phyloP scores from a whole-genome alignment of 768 basidiomycete genomes.

The Suillus tomentosus region DNA sequence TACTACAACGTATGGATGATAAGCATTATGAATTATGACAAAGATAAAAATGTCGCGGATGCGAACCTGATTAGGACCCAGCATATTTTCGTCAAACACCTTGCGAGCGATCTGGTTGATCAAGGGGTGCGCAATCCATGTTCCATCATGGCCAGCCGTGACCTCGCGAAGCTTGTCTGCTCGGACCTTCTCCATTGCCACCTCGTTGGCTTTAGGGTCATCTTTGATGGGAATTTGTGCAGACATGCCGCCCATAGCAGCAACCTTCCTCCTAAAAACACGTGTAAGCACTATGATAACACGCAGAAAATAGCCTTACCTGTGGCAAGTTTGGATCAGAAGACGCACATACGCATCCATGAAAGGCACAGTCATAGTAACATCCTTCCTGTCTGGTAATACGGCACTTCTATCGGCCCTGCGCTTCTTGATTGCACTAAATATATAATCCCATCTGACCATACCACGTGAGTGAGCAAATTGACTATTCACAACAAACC shows the following conservation, averaged over 20 bases:
- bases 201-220: slow-evolving; percentile 87
- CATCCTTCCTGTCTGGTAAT: slow-evolving; percentile 93
- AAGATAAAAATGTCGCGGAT: not conserved
- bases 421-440: slow-evolving; percentile 98
- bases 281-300: slow-evolving; percentile 10
- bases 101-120: slow-evolving; percentile 89
- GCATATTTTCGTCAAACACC: slow-evolving; percentile 93
- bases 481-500: not conserved
- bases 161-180: slow-evolving; percentile 97
- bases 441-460: slow-evolving; percentile 89
- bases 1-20: slow-evolving; percentile 53
- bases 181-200: slow-evolving; percentile 94
- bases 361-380: slow-evolving; percentile 97
- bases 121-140: slow-evolving; percentile 98
- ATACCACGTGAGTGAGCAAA: slow-evolving; percentile 17
- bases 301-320: slow-evolving; percentile 41
- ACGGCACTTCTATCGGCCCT: slow-evolving; percentile 86
- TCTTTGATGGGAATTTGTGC: slow-evolving; percentile 99
- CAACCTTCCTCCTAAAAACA: slow-evolving; percentile 81
- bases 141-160: slow-evolving; percentile 94
- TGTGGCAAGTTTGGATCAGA: slow-evolving; percentile 97
- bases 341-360: slow-evolving; percentile 97
- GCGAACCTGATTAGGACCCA: slow-evolving; percentile 90
- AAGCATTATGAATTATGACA: not conserved
- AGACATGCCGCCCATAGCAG: slow-evolving; percentile 99